Conservation (phyloP, 805 yeast genomes). For the Wickerhamiella azyma region DNA sequence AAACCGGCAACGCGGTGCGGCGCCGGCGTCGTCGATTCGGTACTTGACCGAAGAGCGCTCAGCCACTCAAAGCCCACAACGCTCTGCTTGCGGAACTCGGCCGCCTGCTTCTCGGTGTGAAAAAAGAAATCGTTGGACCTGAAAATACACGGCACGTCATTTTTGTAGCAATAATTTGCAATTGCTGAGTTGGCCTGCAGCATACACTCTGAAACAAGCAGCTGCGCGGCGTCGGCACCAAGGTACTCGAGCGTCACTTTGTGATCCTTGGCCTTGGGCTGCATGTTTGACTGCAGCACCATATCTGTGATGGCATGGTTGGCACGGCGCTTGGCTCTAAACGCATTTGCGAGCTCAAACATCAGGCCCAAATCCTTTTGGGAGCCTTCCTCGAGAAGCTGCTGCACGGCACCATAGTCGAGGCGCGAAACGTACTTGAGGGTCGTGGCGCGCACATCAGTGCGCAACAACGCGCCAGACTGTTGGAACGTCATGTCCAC, state of each 20-base stretch:
- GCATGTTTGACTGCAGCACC: neutral
- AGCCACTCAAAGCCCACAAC: conserved; percentile 28
- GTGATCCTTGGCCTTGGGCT: neutral
- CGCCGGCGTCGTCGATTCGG: conserved; percentile 32
- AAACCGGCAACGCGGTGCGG: conserved; percentile 55
- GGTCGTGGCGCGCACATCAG: conserved; percentile 29
- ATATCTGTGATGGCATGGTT: conserved; percentile 7
- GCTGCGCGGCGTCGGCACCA: conserved; percentile 30
- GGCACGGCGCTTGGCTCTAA: conserved; percentile 24
- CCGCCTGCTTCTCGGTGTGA: conserved; percentile 19
- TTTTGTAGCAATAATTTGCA: conserved; percentile 18
- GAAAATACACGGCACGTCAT: conserved; percentile 20
- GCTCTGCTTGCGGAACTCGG: conserved; percentile 17
- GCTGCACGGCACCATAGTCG: conserved; percentile 54
- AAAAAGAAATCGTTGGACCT: conserved; percentile 21
- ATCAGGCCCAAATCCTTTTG: neutral
- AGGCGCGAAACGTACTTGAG: conserved; percentile 36
- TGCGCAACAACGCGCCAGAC: conserved; percentile 15
- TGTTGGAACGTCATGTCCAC: conserved; percentile 28
- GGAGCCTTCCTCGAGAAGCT: conserved; percentile 26
- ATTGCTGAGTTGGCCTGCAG: conserved; percentile 49
- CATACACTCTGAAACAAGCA: conserved; percentile 76
- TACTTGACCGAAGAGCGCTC: conserved; percentile 40
- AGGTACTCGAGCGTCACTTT: neutral
- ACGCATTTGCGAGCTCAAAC: conserved; percentile 22